These are phyloP conservation scores for Protea cynaroides DNA, from an alignment of 164 flowering plant species.

Conservation along the genomic window DNA sequence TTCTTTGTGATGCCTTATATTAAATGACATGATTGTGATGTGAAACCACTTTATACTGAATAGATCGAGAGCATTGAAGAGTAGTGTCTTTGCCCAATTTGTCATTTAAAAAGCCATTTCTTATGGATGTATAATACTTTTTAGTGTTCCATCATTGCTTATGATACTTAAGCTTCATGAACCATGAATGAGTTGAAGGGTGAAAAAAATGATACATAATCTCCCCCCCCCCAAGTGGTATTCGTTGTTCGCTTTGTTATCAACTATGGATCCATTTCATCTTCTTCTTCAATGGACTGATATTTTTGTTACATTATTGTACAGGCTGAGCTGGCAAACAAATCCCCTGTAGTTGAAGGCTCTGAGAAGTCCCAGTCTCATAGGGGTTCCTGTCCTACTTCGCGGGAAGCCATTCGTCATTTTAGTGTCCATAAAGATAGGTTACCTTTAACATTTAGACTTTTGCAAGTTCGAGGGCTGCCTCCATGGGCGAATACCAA, in stretches of 20 bases:
- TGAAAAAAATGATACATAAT: not conserved
- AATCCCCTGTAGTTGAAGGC: conserved; percentile 5
- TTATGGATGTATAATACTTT: too few species aligned
- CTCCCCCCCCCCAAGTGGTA: not conserved
- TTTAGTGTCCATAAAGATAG: conserved; percentile 45
- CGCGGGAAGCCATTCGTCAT: conserved; percentile 43
- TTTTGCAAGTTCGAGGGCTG: conserved; percentile 67
- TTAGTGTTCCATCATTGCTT: too few species aligned
- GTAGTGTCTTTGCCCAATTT: too few species aligned
- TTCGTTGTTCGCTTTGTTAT: not conserved
- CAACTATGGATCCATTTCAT: conserved; percentile 1
- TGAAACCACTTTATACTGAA: too few species aligned
- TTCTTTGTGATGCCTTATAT: too few species aligned
- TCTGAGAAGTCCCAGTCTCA: conserved; percentile 13
- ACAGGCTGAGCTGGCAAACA: conserved; percentile 21
- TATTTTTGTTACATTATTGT: conserved; percentile 4
- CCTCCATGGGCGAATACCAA: conserved; percentile 92
- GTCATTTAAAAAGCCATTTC: too few species aligned
- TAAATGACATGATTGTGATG: too few species aligned
- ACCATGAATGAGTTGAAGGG: not conserved
- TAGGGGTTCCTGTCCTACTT: conserved; percentile 5
- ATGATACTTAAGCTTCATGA: too few species aligned
- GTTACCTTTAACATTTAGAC: conserved; percentile 62
- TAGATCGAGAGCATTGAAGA: too few species aligned
- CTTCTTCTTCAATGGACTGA: not conserved